Evolutionary conservation across 2,329 filamentous ascomycete genomes (phyloP).

Genomic region (Trichophaea hybrida): DNA sequence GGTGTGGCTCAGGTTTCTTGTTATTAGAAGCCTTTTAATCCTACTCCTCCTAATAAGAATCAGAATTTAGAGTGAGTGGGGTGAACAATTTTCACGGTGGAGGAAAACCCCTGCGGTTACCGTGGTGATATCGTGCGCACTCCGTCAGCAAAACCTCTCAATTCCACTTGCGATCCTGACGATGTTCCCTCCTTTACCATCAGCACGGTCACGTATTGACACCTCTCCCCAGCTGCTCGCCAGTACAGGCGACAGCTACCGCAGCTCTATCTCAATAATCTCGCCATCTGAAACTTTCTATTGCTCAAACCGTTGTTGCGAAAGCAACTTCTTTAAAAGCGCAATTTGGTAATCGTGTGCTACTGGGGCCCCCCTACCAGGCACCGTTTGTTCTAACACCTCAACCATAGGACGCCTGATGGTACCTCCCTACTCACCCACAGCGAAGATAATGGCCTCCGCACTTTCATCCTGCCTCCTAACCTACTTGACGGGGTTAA

Average conservation of each 20-base stretch:
- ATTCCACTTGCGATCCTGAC: no score
- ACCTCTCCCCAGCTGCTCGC: neutral
- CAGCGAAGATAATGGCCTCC: conserved; percentile 32
- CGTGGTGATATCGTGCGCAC: no score
- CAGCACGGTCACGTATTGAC: neutral
- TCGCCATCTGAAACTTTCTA: neutral
- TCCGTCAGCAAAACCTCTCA: no score
- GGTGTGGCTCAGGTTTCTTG: no score
- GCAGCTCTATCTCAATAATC: neutral
- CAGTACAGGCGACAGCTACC: neutral
- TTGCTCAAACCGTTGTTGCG: neutral
- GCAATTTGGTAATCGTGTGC: neutral
- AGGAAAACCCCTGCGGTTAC: no score
- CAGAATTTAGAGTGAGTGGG: no score
- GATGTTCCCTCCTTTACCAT: no score
- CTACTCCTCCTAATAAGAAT: no score
- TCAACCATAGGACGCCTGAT: conserved; percentile 30
- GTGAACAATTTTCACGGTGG: no score
- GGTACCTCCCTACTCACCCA: conserved; percentile 37
- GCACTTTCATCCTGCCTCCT: conserved; percentile 34
- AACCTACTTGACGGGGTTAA: conserved; percentile 28
- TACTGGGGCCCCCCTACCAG: neutral
- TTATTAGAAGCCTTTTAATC: no score
- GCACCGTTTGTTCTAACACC: neutral
- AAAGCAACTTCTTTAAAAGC: neutral